Evolutionary conservation across 345 rosid genomes (phyloP).

Genomic region (Linum tenue): DNA sequence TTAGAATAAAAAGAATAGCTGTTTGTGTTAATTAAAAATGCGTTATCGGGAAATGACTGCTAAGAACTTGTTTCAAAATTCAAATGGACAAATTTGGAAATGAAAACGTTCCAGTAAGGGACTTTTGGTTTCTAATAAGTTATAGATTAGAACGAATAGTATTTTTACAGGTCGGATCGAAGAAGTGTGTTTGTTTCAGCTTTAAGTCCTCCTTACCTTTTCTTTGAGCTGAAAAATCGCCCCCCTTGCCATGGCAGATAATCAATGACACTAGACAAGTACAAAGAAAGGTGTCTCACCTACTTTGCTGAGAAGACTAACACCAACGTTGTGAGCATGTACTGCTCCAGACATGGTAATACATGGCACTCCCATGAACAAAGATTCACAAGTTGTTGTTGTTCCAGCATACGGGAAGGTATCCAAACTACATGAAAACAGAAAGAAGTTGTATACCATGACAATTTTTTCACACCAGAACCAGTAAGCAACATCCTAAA

Average conservation of each 20-base stretch:
- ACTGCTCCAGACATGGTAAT: constrained; percentile 94
- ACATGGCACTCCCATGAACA: constrained; percentile 98
- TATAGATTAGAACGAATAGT: too few relatives aligned
- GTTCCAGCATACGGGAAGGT: constrained; percentile 99
- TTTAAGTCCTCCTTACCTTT: neutral
- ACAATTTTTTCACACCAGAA: neutral
- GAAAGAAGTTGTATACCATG: neutral
- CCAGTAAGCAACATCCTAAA: neutral
- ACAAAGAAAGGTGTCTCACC: constrained; percentile 38
- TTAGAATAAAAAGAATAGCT: too few relatives aligned
- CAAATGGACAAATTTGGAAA: too few relatives aligned
- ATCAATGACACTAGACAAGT: neutral
- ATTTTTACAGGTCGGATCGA: too few relatives aligned
- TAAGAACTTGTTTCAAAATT: too few relatives aligned
- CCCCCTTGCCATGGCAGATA: neutral
- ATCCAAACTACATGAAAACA: constrained; percentile 60
- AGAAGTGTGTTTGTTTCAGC: too few relatives aligned
- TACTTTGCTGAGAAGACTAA: constrained; percentile 77
- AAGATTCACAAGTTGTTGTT: constrained; percentile 94
- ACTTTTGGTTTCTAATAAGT: too few relatives aligned
- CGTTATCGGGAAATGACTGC: too few relatives aligned
- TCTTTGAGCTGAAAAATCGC: too few relatives aligned
- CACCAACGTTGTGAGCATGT: constrained; percentile 98
- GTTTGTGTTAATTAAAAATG: too few relatives aligned
- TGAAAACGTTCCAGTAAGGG: too few relatives aligned